These are phyloP conservation scores for Annulohypoxylon nitens DNA, from an alignment of 495 filamentous ascomycete genomes.

Conservation along the genomic window DNA sequence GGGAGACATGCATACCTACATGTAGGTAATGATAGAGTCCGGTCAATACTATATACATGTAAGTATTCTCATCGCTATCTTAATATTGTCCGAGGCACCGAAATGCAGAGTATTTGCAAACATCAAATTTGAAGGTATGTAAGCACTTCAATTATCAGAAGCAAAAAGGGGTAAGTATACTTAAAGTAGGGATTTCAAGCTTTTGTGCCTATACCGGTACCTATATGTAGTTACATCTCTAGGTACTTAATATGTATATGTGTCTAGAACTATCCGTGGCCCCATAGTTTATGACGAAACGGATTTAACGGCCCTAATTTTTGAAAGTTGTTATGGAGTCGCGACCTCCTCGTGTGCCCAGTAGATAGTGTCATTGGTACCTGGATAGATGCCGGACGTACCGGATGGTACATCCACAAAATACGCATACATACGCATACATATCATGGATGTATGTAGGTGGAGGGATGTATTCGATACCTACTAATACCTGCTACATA, in stretches of 20 bases:
- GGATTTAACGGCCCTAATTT: neutral
- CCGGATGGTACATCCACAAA: slow-evolving; percentile 3
- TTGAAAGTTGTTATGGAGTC: too few species aligned
- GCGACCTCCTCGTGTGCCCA: too few species aligned
- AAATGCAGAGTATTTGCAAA: neutral
- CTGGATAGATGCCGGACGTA: neutral
- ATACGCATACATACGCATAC: neutral
- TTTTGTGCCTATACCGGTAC: too few species aligned
- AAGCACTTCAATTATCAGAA: neutral
- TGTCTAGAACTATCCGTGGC: neutral
- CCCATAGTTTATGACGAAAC: slow-evolving; percentile 1
- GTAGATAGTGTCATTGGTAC: slow-evolving; percentile 21
- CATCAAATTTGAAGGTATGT: neutral
- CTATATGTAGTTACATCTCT: too few species aligned
- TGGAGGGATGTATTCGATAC: too few species aligned
- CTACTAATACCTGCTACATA: neutral
- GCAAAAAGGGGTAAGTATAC: too few species aligned
- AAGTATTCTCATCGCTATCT: neutral
- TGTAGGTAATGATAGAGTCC: neutral
- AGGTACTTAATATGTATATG: too few species aligned
- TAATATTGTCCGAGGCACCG: slow-evolving; percentile 11
- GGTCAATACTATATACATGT: too few species aligned
- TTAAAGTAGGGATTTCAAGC: too few species aligned
- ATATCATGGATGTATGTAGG: neutral
- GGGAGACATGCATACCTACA: neutral